A percentile compares a stretch with the other conserved stretches of the same genome.
phyloP scores from a whole-genome alignment of 495 filamentous ascomycete species.

The Penicillium bovifimosum region DNA sequence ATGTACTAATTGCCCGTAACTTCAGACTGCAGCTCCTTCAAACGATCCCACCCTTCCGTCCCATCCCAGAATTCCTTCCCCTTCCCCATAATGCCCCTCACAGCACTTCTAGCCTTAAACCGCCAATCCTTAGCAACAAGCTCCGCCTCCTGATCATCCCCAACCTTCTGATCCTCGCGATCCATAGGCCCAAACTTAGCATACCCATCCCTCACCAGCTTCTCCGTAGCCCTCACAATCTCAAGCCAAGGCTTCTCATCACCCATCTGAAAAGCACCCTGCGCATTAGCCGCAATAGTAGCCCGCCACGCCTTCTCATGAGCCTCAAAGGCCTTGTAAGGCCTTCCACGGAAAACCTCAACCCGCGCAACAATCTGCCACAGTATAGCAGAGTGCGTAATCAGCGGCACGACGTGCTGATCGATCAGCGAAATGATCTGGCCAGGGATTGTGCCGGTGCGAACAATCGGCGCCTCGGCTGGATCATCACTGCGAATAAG shows the following conservation, averaged over 20 bases:
- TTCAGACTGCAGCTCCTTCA: slow-evolving; percentile 48
- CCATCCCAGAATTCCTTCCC: slow-evolving; percentile 82
- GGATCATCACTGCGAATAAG: slow-evolving; percentile 22
- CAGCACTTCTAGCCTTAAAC: slow-evolving; percentile 78
- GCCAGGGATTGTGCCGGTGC: slow-evolving; percentile 42
- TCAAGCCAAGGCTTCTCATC: slow-evolving; percentile 46
- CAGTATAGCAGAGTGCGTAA: slow-evolving; percentile 69
- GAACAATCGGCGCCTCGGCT: slow-evolving; percentile 25
- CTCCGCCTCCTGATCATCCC: slow-evolving; percentile 29
- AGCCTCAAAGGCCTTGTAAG: slow-evolving; percentile 65
- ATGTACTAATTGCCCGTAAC: slow-evolving; percentile 31
- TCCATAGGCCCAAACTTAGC: slow-evolving; percentile 41
- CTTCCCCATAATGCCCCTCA: slow-evolving; percentile 73
- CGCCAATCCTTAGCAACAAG: slow-evolving; percentile 61
- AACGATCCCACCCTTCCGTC: slow-evolving; percentile 58
- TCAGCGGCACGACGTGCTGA: slow-evolving; percentile 65
- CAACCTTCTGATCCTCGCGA: slow-evolving; percentile 28
- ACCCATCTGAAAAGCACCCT: slow-evolving; percentile 45
- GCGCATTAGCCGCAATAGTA: slow-evolving; percentile 47
- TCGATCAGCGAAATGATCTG: slow-evolving; percentile 70
- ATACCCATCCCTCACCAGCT: slow-evolving; percentile 45
- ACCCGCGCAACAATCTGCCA: slow-evolving; percentile 70
- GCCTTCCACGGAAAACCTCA: slow-evolving; percentile 63
- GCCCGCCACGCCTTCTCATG: slow-evolving; percentile 86
- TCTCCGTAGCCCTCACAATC: slow-evolving; percentile 43